Evolutionary conservation across 2,329 filamentous ascomycete genomes (phyloP), one percentile per base, ranked within the genome.

Genomic region (Alternaria rosae): DNA sequence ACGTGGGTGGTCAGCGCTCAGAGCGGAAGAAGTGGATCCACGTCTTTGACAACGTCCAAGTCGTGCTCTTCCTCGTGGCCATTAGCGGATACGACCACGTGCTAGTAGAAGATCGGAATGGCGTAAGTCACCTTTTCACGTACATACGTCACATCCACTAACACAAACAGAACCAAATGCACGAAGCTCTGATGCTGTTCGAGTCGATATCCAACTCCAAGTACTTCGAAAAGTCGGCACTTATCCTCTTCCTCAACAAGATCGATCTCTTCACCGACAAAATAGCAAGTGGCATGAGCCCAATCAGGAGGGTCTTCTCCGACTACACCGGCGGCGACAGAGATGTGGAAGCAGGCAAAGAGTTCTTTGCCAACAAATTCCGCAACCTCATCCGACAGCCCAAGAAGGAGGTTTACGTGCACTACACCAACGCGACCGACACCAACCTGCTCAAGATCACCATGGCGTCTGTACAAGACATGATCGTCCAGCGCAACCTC

Each of bases 1-100:
- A 97, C 75, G 93, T 97, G 48, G 93, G 93, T 78, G 93, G 93
- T 60, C 93, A 97, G 78, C 86, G 93, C 72, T 97, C 93, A 26
- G 93, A 97, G 81, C 91, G 93, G 65, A 97, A 97, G 86, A 97
- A 97, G 84, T 97, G 93, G 93, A 97, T 97, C 66, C 93, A 97
- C 79, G 95, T 93, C 77, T 97, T 97, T 77, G 93, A 97, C 79
- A 95, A 95, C 68, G 93, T 97, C 65, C 93, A 95, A 75, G 94
- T 92, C 70, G 85, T 98, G 56, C 85, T 98, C 42, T 98, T 98
- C 82, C 87, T 98, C 69, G 94, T 97, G 54, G 94, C 94, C 50
- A 94, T 98, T 71, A 97, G 93, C 67, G 94, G 94, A 62, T 98
- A 97, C 79, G 94, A 98, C 77, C 95, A 98, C 80, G 97, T 94